phyloP scores from a whole-genome alignment of 805 yeast genomes.

The Cyberlindnera misumaiensis region DNA sequence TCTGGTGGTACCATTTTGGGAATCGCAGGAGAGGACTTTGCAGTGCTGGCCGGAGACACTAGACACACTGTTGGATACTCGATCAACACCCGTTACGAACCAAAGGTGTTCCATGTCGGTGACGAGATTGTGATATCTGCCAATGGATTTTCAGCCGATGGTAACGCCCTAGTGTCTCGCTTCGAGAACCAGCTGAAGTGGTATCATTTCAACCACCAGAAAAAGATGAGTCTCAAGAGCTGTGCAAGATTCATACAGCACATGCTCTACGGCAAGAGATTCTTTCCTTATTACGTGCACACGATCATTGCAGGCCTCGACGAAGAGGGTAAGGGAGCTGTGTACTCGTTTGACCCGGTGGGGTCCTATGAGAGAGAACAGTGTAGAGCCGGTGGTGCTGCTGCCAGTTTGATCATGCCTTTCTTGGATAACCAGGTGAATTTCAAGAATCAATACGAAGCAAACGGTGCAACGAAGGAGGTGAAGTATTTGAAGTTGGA shows the following conservation, averaged over 20 bases:
- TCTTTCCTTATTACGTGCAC: constrained; percentile 95
- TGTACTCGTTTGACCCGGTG: constrained; percentile 94
- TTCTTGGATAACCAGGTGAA: constrained; percentile 96
- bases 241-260: constrained; percentile 92
- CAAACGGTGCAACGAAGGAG: constrained; percentile 57
- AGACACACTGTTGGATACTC: constrained; percentile 92
- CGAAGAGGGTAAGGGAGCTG: constrained; percentile 81
- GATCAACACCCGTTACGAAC: constrained; percentile 88
- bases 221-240: constrained; percentile 56
- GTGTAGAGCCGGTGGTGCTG: constrained; percentile 97
- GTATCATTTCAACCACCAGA: constrained; percentile 89
- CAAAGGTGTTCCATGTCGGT: constrained; percentile 83
- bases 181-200: constrained; percentile 65
- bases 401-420: constrained; percentile 93
- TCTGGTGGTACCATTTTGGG: constrained; percentile 97
- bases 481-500: constrained; percentile 65
- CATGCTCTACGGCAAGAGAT: constrained; percentile 82
- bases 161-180: constrained; percentile 72
- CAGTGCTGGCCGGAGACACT: constrained; percentile 97
- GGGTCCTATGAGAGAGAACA: constrained; percentile 97
- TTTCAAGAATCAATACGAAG: constrained; percentile 87
- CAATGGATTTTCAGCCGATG: constrained; percentile 96
- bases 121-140: constrained; percentile 85
- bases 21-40: constrained; percentile 96
- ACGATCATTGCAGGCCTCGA: constrained; percentile 93